Evolutionary conservation across 2,329 filamentous ascomycete species (phyloP), one percentile per base, ranked within the genome.

Genomic region (Fonsecaea erecta): DNA sequence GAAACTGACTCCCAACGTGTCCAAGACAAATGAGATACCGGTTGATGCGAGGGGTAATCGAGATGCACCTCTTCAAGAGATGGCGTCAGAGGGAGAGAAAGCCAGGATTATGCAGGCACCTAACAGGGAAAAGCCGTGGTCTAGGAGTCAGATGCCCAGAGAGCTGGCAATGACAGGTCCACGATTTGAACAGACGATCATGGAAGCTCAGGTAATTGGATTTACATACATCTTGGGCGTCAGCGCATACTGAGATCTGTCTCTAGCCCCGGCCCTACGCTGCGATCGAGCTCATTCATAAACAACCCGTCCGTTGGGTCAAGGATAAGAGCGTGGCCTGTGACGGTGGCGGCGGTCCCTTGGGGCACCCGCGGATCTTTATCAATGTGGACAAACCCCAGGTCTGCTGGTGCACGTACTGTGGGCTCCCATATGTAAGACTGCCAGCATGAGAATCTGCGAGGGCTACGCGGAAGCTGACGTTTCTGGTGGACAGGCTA

Each of bases 361-460:
- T 91, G 62, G 95, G 95, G 51, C 95, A 99, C 79, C 95, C 95
- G 56, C 87, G 87, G 75, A 90, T 99, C 80, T 99, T 93, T 78
- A 99, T 99, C 86, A 99, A 99, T 81, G 89, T 91, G 71, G 95
- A 99, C 81, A 98, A 97, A 85, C 91, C 95, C 51, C 89, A 98
- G 83, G 97, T 99, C 74, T 87, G 87, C 79, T 83, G 84, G 77
- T 99, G 95, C 84, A 89, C 86, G 75, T 99, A 99, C 83, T 99
- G 95, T 77, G 95, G 95, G 60, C 78, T 95, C 71, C 95, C 95
- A 73, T 99, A 89, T 77, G 95, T 98, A 85, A 77, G 93, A 82
- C 21, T 80, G 30, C n/a, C 14, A 24, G 40, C 40, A 7, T 28
- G 28, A n/a, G 26, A 30, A 4, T 37, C 26, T 26, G 11, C 18